Evolutionary conservation across 345 rosid genomes (phyloP), one percentile per base, ranked within the genome.

Genomic region (Hibiscus trionum): DNA sequence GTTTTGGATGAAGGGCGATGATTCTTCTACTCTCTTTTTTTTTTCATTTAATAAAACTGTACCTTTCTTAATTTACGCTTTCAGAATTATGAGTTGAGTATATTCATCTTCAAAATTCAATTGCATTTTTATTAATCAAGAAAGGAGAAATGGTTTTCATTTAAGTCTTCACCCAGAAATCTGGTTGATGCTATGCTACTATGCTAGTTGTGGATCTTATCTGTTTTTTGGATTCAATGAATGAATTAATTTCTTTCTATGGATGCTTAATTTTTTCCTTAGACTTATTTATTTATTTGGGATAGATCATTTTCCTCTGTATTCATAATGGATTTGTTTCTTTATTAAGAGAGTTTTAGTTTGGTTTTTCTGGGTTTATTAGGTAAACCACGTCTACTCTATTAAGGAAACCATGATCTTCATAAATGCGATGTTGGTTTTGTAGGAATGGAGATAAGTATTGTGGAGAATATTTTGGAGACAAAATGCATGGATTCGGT

Each of bases 401-500:
- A 59, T 15, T 29, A 33, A 66, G 58, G 53, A 69, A 33, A 53
- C 66, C 57, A 1, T 35, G 59, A 70, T 35, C 35, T 3, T 68
- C 19, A 17, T 44, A 59, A 62, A 64, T 62, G 61, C 64, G 74
- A 46, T 71, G 26, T 71, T 26, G 73, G 62, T 71, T 31, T 72
- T 81, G 80, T 81, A 95, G 99, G 80, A 95, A 89, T 65, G 97
- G 99, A 58, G 99, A 95, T 82, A 84, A 83, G 77, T 95, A 92
- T 53, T 89, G 89, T 2, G 97, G 99, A 31, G 99, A 95, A 77
- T 95, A 90, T 77, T 95, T 88, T 57, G 93, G 97, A 50, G 99
- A 92, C 74, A 92, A 92, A 82, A 84, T 92, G 35, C 97, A 95
- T 61, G 99, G 99, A 0, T 92, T 92, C 16, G 97, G 97, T 42